phyloP scores from a whole-genome alignment of 768 basidiomycete genomes.

The Mycena venus region DNA sequence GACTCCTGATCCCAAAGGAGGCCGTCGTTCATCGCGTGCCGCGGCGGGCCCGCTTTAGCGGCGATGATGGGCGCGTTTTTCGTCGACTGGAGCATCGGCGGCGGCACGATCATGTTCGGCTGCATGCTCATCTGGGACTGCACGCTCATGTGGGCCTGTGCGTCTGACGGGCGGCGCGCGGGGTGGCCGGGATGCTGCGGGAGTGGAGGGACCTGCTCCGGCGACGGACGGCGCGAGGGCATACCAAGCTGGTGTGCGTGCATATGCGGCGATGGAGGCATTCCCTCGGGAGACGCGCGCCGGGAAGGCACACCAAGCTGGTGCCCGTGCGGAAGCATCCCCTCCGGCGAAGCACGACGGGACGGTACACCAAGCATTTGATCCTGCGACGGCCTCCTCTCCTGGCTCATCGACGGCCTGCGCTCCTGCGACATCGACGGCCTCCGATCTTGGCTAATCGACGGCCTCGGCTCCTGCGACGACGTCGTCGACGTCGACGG shows the following conservation, averaged over 20 bases:
- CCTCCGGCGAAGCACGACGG: too few relatives aligned
- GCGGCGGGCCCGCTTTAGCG: constrained; percentile 54
- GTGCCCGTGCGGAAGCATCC: too few relatives aligned
- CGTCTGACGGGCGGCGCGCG: background rate
- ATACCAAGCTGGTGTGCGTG: background rate
- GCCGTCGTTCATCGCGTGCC: constrained; percentile 55
- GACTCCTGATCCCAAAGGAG: constrained; percentile 83
- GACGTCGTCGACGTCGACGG: too few relatives aligned
- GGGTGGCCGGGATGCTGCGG: too few relatives aligned
- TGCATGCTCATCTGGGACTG: constrained; percentile 19
- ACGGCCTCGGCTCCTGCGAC: too few relatives aligned
- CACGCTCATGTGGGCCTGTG: background rate
- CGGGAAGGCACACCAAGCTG: too few relatives aligned
- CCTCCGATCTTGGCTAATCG: background rate
- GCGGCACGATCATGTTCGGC: constrained; percentile 25
- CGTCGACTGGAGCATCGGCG: constrained; percentile 31
- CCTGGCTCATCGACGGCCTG: background rate
- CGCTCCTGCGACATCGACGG: background rate
- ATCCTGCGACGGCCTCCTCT: background rate
- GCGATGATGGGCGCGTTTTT: constrained; percentile 54
- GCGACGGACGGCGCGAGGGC: background rate
- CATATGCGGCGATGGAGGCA: background rate
- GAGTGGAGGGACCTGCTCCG: background rate
- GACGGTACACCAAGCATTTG: background rate
- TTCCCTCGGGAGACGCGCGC: background rate